Conservation (phyloP, 371 early-diverging fungal species). For the Mortierella sp. region DNA sequence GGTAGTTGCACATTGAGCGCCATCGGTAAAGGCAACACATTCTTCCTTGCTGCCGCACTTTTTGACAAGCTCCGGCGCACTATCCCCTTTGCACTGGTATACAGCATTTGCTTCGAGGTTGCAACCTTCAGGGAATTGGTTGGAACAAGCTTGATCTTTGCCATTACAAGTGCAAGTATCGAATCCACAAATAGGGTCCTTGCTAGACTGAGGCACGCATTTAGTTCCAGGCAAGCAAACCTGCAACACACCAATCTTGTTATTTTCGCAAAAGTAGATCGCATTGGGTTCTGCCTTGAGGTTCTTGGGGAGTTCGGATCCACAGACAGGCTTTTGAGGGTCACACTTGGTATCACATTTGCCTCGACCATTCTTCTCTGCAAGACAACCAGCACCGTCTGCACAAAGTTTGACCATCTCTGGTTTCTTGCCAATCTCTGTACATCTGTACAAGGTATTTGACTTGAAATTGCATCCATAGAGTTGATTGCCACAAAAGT, state of each 20-base stretch:
- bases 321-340: background rate
- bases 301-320: background rate
- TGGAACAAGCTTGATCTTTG: background rate
- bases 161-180: constrained; percentile 9
- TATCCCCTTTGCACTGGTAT: constrained; percentile 4
- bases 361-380: too few species aligned
- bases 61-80: background rate
- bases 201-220: constrained; percentile 1
- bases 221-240: background rate
- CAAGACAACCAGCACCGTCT: constrained; percentile 2
- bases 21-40: background rate
- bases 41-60: background rate
- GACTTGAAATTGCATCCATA: constrained; percentile 23
- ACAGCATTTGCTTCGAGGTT: constrained; percentile 6
- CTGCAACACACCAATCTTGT: background rate
- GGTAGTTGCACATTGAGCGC: background rate
- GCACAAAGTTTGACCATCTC: constrained; percentile 1
- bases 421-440: constrained; percentile 23
- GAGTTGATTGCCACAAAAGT: constrained; percentile 17
- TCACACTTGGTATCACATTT: too few species aligned
- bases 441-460: constrained; percentile 16
- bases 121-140: constrained; percentile 6
- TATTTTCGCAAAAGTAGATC: background rate
- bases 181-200: constrained; percentile 2
- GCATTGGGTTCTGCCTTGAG: background rate